These are phyloP conservation scores for Lepidium sativum DNA, from an alignment of 345 rosid species.

Conservation along the genomic window DNA sequence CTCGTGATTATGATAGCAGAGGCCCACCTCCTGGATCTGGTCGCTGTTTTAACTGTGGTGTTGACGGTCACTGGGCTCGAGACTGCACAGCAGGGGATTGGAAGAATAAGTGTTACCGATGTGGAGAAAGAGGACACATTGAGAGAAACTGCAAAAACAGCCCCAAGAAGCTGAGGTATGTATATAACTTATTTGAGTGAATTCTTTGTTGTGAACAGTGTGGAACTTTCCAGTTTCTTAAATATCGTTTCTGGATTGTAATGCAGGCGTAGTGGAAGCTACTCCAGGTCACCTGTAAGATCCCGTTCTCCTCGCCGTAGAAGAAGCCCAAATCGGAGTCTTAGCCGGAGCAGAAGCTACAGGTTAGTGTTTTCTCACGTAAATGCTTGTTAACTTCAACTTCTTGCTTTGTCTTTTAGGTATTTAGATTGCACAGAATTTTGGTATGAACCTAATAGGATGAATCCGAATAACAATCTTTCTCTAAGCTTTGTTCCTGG, in stretches of 20 bases:
- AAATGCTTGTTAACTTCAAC: background rate
- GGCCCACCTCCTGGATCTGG: slow-evolving; percentile 97
- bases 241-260: background rate
- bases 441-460: background rate
- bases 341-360: slow-evolving; percentile 77
- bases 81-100: slow-evolving; percentile 97
- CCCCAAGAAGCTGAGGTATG: slow-evolving; percentile 36
- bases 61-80: slow-evolving; percentile 97
- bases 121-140: slow-evolving; percentile 92
- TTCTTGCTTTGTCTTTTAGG: background rate
- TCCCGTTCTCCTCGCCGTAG: slow-evolving; percentile 58
- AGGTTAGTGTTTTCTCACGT: slow-evolving; percentile 26
- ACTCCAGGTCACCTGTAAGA: slow-evolving; percentile 62
- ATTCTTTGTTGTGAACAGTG: background rate
- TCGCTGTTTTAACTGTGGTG: slow-evolving; percentile 90
- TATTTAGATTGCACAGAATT: background rate
- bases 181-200: background rate
- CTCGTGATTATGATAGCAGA: slow-evolving; percentile 52
- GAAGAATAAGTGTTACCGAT: slow-evolving; percentile 94
- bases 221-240: background rate
- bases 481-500: background rate
- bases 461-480: background rate
- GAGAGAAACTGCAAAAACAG: slow-evolving; percentile 94
- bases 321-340: slow-evolving; percentile 71
- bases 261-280: slow-evolving; percentile 46